Conservation (phyloP, 1,284 basidiomycete genomes). For the Ganoderma leucocontextum region DNA sequence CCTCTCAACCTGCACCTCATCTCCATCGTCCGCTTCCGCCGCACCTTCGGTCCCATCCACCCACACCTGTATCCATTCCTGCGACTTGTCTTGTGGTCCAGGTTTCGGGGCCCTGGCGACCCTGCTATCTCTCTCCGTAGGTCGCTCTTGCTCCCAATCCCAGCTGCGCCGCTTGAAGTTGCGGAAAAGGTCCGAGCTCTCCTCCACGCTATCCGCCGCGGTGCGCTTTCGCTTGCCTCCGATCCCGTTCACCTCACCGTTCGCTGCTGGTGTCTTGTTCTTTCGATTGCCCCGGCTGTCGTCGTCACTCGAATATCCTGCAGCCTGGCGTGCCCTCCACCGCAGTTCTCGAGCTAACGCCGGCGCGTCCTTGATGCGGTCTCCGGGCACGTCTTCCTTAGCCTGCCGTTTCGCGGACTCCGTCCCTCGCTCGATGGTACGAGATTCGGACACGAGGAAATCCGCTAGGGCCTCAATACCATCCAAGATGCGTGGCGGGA, state of each 20-base stretch:
- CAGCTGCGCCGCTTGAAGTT: constrained; percentile 74
- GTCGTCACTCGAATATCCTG: constrained; percentile 74
- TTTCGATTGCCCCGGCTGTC: constrained; percentile 55
- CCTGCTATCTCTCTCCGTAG: constrained; percentile 50
- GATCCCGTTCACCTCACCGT: constrained; percentile 22
- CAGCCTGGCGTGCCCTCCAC: constrained; percentile 77
- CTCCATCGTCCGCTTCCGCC: constrained; percentile 46
- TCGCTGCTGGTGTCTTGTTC: constrained; percentile 37
- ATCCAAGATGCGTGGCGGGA: constrained; percentile 71
- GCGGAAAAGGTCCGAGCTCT: constrained; percentile 51
- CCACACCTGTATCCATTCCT: constrained; percentile 49
- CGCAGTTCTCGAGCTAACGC: constrained; percentile 83
- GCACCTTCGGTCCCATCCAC: constrained; percentile 43
- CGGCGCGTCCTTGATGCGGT: constrained; percentile 81
- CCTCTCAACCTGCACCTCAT: constrained; percentile 55
- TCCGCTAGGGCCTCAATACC: constrained; percentile 76
- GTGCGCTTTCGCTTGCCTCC: constrained; percentile 65
- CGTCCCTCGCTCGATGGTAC: constrained; percentile 70
- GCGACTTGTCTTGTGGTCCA: constrained; percentile 36
- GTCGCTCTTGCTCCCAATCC: constrained; percentile 59
- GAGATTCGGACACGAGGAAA: constrained; percentile 83
- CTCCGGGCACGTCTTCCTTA: constrained; percentile 82
- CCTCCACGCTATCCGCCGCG: constrained; percentile 45
- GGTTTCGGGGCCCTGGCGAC: constrained; percentile 47
- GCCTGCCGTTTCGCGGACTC: constrained; percentile 73